Evolutionary conservation across 441 rosid species (phyloP).

Genomic region (Raphanus hybrid): DNA sequence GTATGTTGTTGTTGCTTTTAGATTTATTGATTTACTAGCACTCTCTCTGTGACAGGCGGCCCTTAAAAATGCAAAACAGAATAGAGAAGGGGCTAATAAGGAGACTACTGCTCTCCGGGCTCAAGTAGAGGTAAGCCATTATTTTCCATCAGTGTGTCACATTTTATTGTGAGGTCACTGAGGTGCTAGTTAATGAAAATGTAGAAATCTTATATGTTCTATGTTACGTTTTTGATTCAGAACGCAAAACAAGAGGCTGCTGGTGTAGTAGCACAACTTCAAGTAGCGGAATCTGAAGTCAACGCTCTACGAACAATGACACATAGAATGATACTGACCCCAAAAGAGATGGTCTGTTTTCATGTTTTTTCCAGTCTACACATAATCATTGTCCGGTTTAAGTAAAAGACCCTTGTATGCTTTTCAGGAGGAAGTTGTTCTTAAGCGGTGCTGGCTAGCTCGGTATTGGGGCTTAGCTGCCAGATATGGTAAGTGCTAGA

Average conservation of each 20-base stretch:
- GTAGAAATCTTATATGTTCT: background rate
- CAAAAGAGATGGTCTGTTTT: conserved; percentile 73
- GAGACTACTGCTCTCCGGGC: conserved; percentile 61
- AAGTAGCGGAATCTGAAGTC: conserved; percentile 74
- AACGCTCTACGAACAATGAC: conserved; percentile 70
- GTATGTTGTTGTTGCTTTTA: conserved; percentile 14
- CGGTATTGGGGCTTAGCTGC: conserved; percentile 84
- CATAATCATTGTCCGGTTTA: conserved; percentile 11
- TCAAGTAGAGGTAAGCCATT: conserved; percentile 61
- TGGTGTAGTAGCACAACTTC: conserved; percentile 50
- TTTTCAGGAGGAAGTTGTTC: conserved; percentile 83
- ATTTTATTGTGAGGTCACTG: conserved; percentile 13
- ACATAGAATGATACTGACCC: conserved; percentile 79
- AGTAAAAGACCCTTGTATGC: conserved; percentile 26
- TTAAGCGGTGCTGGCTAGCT: conserved; percentile 88
- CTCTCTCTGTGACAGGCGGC: conserved; percentile 56
- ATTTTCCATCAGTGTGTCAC: conserved; percentile 12
- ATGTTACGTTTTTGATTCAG: conserved; percentile 43
- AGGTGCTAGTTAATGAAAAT: background rate
- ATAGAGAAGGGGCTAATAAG: conserved; percentile 52
- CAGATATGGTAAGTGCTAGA: conserved; percentile 59
- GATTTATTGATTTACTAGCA: conserved; percentile 26
- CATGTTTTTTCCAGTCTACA: conserved; percentile 17
- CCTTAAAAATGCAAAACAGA: conserved; percentile 69
- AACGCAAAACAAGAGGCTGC: conserved; percentile 59